These are phyloP conservation scores for Ophiostoma australiae DNA, from an alignment of 2,329 filamentous ascomycete genomes.

Conservation along the genomic window DNA sequence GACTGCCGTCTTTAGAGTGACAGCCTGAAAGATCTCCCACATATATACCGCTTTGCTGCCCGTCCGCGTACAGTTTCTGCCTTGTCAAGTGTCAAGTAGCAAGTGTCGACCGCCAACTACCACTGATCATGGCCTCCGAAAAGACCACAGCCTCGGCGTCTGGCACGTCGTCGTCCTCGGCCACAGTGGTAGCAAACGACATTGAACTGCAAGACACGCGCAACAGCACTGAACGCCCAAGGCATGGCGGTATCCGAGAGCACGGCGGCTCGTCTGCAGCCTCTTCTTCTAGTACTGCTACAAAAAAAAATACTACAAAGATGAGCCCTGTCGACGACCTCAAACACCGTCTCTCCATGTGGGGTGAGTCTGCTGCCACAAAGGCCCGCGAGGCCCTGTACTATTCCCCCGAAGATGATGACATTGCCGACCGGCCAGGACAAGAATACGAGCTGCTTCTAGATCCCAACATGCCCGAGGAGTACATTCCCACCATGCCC, in stretches of 20 bases:
- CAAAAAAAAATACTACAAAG: not conserved
- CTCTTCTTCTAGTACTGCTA: not conserved
- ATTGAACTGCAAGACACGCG: slow-evolving; percentile 32
- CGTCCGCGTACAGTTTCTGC: not conserved
- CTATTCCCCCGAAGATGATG: slow-evolving; percentile 32
- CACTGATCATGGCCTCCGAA: slow-evolving; percentile 26
- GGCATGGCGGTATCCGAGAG: slow-evolving; percentile 29
- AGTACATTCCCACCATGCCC: slow-evolving; percentile 7
- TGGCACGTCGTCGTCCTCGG: slow-evolving; percentile 15
- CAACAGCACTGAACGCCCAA: slow-evolving; percentile 29
- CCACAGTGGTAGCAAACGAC: slow-evolving; percentile 26
- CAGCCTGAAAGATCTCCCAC: not conserved
- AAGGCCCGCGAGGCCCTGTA: slow-evolving; percentile 29
- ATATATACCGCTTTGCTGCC: not conserved
- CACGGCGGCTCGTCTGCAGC: slow-evolving; percentile 4
- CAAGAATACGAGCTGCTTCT: slow-evolving; percentile 54
- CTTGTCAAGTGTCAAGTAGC: not conserved
- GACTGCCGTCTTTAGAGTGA: not conserved
- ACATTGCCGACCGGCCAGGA: slow-evolving; percentile 36
- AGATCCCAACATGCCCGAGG: slow-evolving; percentile 45
- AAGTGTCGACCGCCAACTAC: not conserved
- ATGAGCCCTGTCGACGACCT: slow-evolving; percentile 33
- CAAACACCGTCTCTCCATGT: slow-evolving; percentile 39
- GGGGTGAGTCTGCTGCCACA: slow-evolving; percentile 38
- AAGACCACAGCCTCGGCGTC: slow-evolving; percentile 31